Evolutionary conservation across 805 yeast species (phyloP).

Genomic region (Helenozyma rhizophorensis): DNA sequence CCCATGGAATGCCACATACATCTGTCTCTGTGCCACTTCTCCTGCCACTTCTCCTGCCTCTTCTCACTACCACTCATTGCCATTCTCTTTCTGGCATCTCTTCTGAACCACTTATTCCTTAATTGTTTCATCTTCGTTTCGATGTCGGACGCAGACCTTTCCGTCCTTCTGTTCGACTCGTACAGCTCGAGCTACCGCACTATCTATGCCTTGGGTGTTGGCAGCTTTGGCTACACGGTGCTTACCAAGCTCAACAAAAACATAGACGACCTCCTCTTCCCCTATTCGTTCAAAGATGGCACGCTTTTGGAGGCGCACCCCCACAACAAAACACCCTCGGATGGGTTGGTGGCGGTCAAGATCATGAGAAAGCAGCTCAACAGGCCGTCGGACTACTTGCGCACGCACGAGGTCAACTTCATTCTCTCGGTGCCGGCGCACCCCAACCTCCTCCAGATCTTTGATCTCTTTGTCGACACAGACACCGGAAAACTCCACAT

Average conservation of each 20-base stretch:
- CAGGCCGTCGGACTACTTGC: conserved; percentile 22
- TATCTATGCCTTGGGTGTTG: conserved; percentile 59
- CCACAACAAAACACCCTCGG: conserved; percentile 16
- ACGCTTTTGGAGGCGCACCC: conserved; percentile 59
- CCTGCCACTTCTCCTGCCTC: too few species aligned
- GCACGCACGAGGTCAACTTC: conserved; percentile 63
- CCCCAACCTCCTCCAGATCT: conserved; percentile 64
- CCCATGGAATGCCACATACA: too few species aligned
- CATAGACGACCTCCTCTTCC: conserved; percentile 16
- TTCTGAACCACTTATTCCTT: too few species aligned
- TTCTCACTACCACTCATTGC: too few species aligned
- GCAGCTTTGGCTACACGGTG: conserved; percentile 71
- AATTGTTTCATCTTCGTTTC: too few species aligned
- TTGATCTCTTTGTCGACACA: conserved; percentile 76
- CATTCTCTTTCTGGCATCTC: too few species aligned
- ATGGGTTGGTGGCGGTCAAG: conserved; percentile 68
- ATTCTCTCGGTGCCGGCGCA: conserved; percentile 68
- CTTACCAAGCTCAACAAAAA: conserved; percentile 49
- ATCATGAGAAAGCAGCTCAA: conserved; percentile 51
- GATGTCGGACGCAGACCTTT: conserved; percentile 3
- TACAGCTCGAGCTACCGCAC: conserved; percentile 36
- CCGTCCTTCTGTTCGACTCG: conserved; percentile 12
- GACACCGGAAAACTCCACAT: conserved; percentile 60
- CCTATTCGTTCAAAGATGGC: conserved; percentile 18
- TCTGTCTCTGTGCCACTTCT: too few species aligned